phyloP scores from a whole-genome alignment of 352 stramenopile genomes.

The Nothophytophthora sp. region DNA sequence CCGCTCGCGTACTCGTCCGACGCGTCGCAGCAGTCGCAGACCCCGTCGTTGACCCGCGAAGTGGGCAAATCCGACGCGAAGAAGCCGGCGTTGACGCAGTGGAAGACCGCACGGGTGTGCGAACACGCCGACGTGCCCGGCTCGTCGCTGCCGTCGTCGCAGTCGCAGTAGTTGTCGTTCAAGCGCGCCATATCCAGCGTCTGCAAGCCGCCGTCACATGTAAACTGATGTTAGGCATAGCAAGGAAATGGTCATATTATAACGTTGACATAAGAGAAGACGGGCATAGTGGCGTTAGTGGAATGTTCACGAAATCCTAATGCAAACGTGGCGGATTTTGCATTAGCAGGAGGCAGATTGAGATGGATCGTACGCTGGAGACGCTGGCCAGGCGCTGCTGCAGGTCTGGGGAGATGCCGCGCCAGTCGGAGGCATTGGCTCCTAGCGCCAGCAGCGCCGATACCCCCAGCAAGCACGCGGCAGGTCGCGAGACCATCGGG shows the following conservation, averaged over 20 bases:
- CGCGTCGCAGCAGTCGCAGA: conserved; percentile 98
- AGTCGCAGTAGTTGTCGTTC: conserved; percentile 97
- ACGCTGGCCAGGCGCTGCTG: conserved; percentile 36
- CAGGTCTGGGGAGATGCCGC: conserved; percentile 40
- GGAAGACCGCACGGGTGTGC: conserved; percentile 40
- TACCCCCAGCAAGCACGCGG: conserved; percentile 11
- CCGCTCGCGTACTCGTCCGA: conserved; percentile 79
- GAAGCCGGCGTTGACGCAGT: conserved; percentile 43
- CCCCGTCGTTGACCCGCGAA: conserved; percentile 88
- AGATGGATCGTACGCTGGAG: conserved; percentile 31
- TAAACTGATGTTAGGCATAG: no score
- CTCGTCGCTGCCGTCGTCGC: conserved; percentile 91
- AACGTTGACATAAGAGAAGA: conserved; percentile 3
- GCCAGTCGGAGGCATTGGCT: conserved; percentile 25
- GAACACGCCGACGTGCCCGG: conserved; percentile 81
- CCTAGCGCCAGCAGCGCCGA: conserved; percentile 18
- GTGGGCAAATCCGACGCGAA: conserved; percentile 54
- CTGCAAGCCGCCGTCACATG: conserved; percentile 63
- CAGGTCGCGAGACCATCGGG: no score
- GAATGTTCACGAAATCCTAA: no score
- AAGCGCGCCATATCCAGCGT: conserved; percentile 55
- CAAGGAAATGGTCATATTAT: conserved; percentile 8
- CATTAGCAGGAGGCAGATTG: background rate
- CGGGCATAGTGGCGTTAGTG: no score
- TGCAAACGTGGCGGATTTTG: no score